Evolutionary conservation across 1,284 basidiomycete species (phyloP).

Genomic region (Ganoderma sinense): DNA sequence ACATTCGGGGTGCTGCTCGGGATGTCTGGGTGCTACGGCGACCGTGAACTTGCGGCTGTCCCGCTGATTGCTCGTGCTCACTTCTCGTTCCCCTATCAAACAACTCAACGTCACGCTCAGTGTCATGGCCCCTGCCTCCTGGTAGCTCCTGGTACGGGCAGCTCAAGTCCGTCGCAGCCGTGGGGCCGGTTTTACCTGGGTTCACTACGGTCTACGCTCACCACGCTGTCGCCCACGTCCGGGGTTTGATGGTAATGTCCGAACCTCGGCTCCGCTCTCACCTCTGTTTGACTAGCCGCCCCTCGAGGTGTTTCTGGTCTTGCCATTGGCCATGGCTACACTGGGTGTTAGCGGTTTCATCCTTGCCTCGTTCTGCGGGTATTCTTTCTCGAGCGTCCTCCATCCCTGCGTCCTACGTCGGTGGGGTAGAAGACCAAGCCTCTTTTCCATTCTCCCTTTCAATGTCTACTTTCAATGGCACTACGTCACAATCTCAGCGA

Average conservation of each 20-base stretch:
- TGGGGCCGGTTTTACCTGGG: not conserved
- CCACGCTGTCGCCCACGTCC: not conserved
- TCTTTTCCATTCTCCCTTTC: not conserved
- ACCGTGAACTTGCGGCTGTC: not conserved
- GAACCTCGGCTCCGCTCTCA: not conserved
- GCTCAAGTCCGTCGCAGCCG: slow-evolving; percentile 2
- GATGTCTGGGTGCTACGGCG: not conserved
- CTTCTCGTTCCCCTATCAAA: not conserved
- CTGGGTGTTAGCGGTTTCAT: not conserved
- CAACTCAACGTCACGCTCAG: not conserved
- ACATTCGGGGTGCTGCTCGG: not conserved
- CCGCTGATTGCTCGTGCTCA: not conserved
- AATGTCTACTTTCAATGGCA: not conserved
- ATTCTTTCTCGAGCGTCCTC: not conserved
- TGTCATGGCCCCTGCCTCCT: not conserved
- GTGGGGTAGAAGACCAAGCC: not conserved
- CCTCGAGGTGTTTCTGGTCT: not conserved
- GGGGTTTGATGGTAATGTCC: not conserved
- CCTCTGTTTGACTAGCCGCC: not conserved
- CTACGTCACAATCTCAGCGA: not conserved
- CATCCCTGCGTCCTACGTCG: not conserved
- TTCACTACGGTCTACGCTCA: not conserved
- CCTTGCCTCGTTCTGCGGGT: not conserved
- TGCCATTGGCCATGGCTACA: not conserved
- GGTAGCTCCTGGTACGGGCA: not conserved